Percentiles rank a stretch among this genome's conserved stretches.
Evolutionary conservation across 345 rosid genomes (phyloP).

Genomic region (Linum lewisii): DNA sequence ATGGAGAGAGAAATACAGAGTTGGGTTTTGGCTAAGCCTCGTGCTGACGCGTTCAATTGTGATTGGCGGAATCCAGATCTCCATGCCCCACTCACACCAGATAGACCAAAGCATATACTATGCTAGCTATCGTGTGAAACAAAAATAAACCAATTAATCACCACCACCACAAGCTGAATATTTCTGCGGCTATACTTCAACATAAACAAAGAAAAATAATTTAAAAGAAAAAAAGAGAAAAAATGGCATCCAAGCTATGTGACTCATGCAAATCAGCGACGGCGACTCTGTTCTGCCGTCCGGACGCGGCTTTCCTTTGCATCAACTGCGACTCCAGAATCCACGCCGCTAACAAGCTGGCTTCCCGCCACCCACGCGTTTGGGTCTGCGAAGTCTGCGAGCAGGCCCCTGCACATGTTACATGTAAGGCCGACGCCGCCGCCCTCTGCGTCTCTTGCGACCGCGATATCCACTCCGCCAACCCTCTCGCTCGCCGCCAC

Average conservation of each 20-base stretch:
- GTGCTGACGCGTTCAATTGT: neutral
- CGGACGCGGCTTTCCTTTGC: constrained; percentile 91
- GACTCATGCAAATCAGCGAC: constrained; percentile 93
- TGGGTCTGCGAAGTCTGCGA: constrained; percentile 91
- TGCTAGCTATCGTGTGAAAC: neutral
- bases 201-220: too few relatives aligned
- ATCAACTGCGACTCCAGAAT: constrained; percentile 66
- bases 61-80: neutral
- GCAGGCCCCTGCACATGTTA: constrained; percentile 94
- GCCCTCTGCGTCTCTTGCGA: constrained; percentile 75
- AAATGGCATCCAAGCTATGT: constrained; percentile 81
- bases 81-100: neutral
- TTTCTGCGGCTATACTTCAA: too few relatives aligned
- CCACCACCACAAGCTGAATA: neutral
- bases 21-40: neutral
- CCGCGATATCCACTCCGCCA: constrained; percentile 82
- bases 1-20: neutral
- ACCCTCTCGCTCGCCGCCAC: constrained; percentile 85
- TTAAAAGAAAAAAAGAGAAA: neutral
- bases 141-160: too few relatives aligned
- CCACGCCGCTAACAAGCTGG: constrained; percentile 92
- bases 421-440: constrained; percentile 92
- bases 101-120: neutral
- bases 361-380: constrained; percentile 92
- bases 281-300: constrained; percentile 71